A percentile compares a stretch with the other conserved stretches of the same genome.
These are phyloP conservation scores for Sugiyamaella chiloensis DNA, from an alignment of 805 yeast genomes.

Conservation along the genomic window DNA sequence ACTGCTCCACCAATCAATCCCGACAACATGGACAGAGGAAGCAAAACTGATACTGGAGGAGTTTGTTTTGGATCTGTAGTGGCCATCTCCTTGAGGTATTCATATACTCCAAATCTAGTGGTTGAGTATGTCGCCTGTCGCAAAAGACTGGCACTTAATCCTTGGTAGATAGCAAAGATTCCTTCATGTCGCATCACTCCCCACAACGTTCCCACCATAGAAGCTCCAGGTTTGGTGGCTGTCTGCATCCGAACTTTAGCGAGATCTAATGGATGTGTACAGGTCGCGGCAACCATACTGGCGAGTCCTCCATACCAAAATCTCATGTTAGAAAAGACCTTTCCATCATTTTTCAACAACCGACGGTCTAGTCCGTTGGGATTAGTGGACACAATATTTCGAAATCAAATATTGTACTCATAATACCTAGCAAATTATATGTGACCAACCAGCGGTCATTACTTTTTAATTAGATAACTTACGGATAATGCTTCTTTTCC, in stretches of 20 bases:
- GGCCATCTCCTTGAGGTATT: conserved; percentile 57
- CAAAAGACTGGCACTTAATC: conserved; percentile 74
- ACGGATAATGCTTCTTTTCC: conserved; percentile 30
- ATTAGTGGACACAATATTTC: too few species aligned
- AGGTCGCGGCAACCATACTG: conserved; percentile 39
- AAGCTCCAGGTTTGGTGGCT: conserved; percentile 62
- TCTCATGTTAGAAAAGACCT: conserved; percentile 24
- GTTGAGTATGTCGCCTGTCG: conserved; percentile 89
- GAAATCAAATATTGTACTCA: too few species aligned
- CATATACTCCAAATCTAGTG: conserved; percentile 84
- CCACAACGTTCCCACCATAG: conserved; percentile 57
- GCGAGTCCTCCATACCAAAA: conserved; percentile 46
- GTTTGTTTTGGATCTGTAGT: conserved; percentile 38
- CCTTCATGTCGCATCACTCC: conserved; percentile 62
- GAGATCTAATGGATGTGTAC: conserved; percentile 74
- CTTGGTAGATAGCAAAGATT: conserved; percentile 65
- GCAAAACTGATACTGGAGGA: conserved; percentile 57
- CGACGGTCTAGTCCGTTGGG: too few species aligned
- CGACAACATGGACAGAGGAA: conserved; percentile 80
- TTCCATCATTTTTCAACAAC: too few species aligned
- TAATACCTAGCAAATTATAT: too few species aligned
- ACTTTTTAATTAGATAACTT: conserved; percentile 21
- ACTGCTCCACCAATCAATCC: conserved; percentile 82
- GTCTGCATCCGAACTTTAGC: conserved; percentile 88
- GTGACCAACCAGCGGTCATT: too few species aligned